Evolutionary conservation across 768 basidiomycete species (phyloP), one percentile per base, ranked within the genome.

Genomic region (Russula sp.): DNA sequence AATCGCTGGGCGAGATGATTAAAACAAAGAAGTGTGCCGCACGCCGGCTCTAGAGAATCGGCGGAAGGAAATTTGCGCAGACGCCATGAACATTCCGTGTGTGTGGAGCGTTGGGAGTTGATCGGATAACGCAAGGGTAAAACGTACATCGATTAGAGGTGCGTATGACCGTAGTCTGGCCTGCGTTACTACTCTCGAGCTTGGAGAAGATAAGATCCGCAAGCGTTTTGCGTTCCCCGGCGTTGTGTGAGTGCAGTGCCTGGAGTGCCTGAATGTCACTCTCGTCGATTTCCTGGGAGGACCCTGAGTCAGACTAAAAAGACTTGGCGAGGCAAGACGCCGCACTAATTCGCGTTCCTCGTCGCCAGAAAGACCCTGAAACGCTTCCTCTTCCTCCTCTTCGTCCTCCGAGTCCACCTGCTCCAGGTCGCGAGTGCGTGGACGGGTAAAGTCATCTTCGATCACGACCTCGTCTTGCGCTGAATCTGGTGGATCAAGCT

Each of bases 201-300:
- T 98, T 98, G 29, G 90, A 82, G 70, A 99, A 92, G 61, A 98
- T 99, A n/a, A 98, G 79, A 72, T 99, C 97, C 35, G 97, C 97
- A 35, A 99, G 77, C 2, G 96, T 98, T 72, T 83, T 82, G 48
- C 91, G 83, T 72, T 90, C 87, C 7, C 82, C 81, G 16, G 83
- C 79, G 73, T 87, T 90, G 14, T 84, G 75, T 42, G 93, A 93
- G 46, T 91, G 80, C 35, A 93, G 77, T 14, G 84, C 78, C 67
- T 98, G 94, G 39, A 99, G 77, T 0, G 93, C 84, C 66, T 88
- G 83, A 73, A 96, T 79, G 75, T 98, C 97, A 63, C 79, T 84
- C 61, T 89, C 84, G 75, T 98, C 95, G 70, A 99, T 89, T 80
- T 96, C 82, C 90, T 91, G 69, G 14, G 53, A 53, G 50, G 8